Conservation (phyloP, 1,284 basidiomycete species). For the Boletus smithii region DNA sequence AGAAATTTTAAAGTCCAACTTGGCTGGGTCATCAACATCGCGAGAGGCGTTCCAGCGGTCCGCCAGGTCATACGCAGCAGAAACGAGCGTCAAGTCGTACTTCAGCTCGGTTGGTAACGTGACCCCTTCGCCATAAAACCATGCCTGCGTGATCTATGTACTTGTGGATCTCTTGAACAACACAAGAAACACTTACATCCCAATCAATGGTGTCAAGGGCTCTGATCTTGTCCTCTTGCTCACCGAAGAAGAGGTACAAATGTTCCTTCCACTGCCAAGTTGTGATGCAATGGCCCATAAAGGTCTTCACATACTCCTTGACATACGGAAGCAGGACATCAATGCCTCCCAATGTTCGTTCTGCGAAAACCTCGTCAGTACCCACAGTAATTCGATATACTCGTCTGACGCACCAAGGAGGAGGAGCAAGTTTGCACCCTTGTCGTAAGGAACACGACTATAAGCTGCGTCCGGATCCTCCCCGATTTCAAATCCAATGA, state of each 20-base stretch:
- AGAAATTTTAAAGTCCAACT: constrained; percentile 48
- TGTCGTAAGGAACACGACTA: constrained; percentile 31
- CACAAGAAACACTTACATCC: constrained; percentile 50
- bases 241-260: constrained; percentile 76
- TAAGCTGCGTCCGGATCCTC: constrained; percentile 70
- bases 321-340: constrained; percentile 83
- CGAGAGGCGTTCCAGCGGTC: constrained; percentile 74
- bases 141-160: constrained; percentile 48
- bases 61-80: constrained; percentile 70
- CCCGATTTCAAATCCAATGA: constrained; percentile 77
- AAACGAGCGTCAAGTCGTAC: constrained; percentile 82
- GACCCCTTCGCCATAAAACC: constrained; percentile 84
- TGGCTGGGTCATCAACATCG: constrained; percentile 40
- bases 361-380: constrained; percentile 35
- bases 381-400: no score
- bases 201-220: constrained; percentile 78
- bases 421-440: constrained; percentile 37
- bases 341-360: constrained; percentile 83
- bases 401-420: constrained; percentile 46
- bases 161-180: not conserved
- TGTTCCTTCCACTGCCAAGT: constrained; percentile 89
- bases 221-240: constrained; percentile 61
- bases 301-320: constrained; percentile 76
- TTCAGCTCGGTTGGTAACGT: constrained; percentile 77
- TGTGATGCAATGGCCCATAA: constrained; percentile 82